Evolutionary conservation across 177 flowering plant species (phyloP), one percentile per base, ranked within the genome.

Genomic region (Vitis hybrid): DNA sequence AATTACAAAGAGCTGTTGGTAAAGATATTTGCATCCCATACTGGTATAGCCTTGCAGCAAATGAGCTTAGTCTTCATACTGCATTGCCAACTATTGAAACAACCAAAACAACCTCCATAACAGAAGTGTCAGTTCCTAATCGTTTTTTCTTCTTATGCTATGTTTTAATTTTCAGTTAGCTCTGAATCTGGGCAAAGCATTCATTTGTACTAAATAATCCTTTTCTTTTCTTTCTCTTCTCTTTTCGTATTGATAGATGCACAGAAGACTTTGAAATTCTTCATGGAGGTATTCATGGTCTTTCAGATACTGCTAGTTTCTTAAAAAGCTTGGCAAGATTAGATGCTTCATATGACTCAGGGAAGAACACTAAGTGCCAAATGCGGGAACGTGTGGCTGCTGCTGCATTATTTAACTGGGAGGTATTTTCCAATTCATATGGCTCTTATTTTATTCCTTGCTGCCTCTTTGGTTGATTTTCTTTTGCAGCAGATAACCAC

Each of bases 31-130:
- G 79, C 68, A 91, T 96, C 65, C 99, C 99, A 50, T 97, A 93
- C 19, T 96, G 99, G 98, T 96, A 91, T 85, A 70, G 92, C 64
- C 84, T 73, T 81, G 97, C 98, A 68, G 92, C 93, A 85, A 83
- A 82, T 81, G 97, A 90, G 82, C 81, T 91, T 48, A 88, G 84
- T 66, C 81, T 81, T 56, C 85, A 86, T 58, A 81, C 86, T 61
- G 83, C 89, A 59, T 77, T 83, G 64, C 88, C 88, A 0, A 81
- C 74, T 64, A 69, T 32, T 62, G 85, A 76, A 75, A 74, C 30
- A 27, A 27, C 30, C 30, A 27, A 27, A 27, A 27, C 30, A 27
- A 27, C 30, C 30, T 27, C 30, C 30, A 27, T 27, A 27, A 27
- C 30, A 27, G 30, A 27, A 27, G 30, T 27, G 30, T 27, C 30